A percentile compares a stretch with the other conserved stretches of the same genome.
phyloP scores from a whole-genome alignment of 2,329 filamentous ascomycete genomes.

The Zymoseptoria ardabiliae region DNA sequence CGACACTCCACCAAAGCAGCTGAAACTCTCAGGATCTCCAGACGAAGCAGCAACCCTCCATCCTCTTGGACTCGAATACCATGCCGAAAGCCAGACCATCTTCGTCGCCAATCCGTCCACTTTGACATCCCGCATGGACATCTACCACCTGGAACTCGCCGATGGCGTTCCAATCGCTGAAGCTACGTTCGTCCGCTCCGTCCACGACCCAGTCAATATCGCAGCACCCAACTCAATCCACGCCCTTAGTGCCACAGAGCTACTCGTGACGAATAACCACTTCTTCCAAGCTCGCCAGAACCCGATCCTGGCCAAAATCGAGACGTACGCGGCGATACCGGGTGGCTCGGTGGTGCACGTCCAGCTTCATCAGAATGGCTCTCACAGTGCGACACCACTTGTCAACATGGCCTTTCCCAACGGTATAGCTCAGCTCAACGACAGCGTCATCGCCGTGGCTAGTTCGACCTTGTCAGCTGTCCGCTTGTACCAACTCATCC shows the following conservation, averaged over 20 bases:
- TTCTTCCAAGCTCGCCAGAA: conserved; percentile 26
- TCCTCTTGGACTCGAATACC: conserved; percentile 36
- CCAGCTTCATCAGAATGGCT: conserved; percentile 18
- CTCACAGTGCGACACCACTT: conserved; percentile 14
- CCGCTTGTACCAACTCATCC: conserved; percentile 28
- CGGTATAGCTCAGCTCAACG: conserved; percentile 33
- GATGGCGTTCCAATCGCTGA: conserved; percentile 4
- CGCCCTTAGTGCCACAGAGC: conserved; percentile 25
- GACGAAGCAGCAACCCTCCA: conserved; percentile 33
- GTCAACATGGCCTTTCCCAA: conserved; percentile 36
- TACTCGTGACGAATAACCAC: conserved; percentile 40
- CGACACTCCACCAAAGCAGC: conserved; percentile 11
- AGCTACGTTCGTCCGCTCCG: conserved; percentile 26
- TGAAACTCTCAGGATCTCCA: conserved; percentile 25
- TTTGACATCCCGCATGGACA: conserved; percentile 28
- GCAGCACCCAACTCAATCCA: conserved; percentile 35
- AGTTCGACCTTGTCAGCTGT: conserved; percentile 31
- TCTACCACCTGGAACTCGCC: conserved; percentile 29
- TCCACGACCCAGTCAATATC: conserved; percentile 28
- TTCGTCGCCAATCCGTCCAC: conserved; percentile 36
- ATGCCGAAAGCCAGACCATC: conserved; percentile 29
- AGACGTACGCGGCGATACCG: conserved; percentile 33
- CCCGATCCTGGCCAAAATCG: conserved; percentile 28
- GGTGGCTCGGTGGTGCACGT: conserved; percentile 33
- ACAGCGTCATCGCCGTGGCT: conserved; percentile 33